Evolutionary conservation across 2,329 filamentous ascomycete genomes (phyloP).

Genomic region (Pezicula neosporulosa): DNA sequence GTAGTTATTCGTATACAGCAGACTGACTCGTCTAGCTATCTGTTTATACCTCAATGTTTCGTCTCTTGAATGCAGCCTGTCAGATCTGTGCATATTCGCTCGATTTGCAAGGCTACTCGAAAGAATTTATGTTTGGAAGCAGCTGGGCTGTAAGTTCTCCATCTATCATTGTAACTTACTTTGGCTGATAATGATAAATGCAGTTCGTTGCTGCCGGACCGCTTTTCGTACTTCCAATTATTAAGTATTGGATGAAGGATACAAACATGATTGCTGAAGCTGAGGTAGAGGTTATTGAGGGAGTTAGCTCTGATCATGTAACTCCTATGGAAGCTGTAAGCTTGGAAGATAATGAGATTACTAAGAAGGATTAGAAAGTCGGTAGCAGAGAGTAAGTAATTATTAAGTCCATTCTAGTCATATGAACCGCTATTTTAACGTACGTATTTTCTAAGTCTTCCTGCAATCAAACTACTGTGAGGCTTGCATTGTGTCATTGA

Average conservation of each 20-base stretch:
- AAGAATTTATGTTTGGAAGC: slow-evolving; percentile 11
- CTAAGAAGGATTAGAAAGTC: too few species aligned
- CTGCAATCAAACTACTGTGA: too few species aligned
- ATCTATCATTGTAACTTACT: neutral
- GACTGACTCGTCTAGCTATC: neutral
- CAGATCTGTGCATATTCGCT: slow-evolving; percentile 13
- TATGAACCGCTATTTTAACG: too few species aligned
- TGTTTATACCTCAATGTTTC: neutral
- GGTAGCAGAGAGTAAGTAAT: too few species aligned
- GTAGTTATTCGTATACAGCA: neutral
- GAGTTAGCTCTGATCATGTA: too few species aligned
- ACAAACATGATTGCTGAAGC: slow-evolving; percentile 9
- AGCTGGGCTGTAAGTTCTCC: slow-evolving; percentile 3
- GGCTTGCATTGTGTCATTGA: too few species aligned
- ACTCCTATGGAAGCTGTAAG: too few species aligned
- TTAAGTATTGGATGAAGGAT: neutral
- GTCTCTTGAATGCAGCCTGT: slow-evolving; percentile 10
- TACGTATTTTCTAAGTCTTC: too few species aligned
- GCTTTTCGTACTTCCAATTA: neutral
- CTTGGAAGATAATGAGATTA: too few species aligned
- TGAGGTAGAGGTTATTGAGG: too few species aligned
- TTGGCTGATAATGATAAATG: neutral
- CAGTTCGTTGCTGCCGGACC: neutral
- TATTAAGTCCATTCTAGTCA: too few species aligned
- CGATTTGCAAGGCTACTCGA: slow-evolving; percentile 9